Conservation (phyloP, 306 rosid species). For the Ziziphus jujuba region DNA sequence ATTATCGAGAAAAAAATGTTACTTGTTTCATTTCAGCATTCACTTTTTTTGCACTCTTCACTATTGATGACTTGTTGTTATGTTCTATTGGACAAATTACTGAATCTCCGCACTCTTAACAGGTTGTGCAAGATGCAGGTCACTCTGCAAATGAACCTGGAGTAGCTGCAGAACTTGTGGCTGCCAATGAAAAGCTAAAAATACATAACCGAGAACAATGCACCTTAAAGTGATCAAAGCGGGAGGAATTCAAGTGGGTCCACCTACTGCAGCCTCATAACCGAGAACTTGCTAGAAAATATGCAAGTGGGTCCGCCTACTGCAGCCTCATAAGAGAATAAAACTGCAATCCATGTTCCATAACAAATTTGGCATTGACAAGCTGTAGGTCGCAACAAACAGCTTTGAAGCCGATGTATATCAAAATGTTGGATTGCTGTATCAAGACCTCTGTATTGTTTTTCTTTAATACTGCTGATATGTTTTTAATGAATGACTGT, state of each 20-base stretch:
- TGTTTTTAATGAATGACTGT: no score
- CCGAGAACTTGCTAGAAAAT: no score
- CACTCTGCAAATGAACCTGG: slow-evolving; percentile 96
- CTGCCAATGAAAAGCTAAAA: slow-evolving; percentile 85
- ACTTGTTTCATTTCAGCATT: no score
- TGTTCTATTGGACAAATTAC: slow-evolving; percentile 15
- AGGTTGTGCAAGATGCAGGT: slow-evolving; percentile 86
- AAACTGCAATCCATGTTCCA: slow-evolving; percentile 3
- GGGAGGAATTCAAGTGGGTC: not conserved
- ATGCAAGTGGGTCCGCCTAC: no score
- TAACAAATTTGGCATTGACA: not conserved
- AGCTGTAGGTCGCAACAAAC: not conserved
- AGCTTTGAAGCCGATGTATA: not conserved
- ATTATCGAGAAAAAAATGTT: no score
- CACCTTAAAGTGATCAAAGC: slow-evolving; percentile 2
- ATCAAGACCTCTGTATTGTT: slow-evolving; percentile 1
- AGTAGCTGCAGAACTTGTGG: slow-evolving; percentile 87
- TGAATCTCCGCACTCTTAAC: slow-evolving; percentile 25
- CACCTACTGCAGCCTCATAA: not conserved
- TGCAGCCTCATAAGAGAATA: no score
- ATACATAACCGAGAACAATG: slow-evolving; percentile 45
- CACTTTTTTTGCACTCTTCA: not conserved
- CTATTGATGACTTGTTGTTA: not conserved
- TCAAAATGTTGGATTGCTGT: not conserved
- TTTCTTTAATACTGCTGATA: no score